A percentile compares a stretch with the other conserved stretches of the same genome.
Evolutionary conservation across 306 rosid species (phyloP).

Genomic region (Glycine tomentella): DNA sequence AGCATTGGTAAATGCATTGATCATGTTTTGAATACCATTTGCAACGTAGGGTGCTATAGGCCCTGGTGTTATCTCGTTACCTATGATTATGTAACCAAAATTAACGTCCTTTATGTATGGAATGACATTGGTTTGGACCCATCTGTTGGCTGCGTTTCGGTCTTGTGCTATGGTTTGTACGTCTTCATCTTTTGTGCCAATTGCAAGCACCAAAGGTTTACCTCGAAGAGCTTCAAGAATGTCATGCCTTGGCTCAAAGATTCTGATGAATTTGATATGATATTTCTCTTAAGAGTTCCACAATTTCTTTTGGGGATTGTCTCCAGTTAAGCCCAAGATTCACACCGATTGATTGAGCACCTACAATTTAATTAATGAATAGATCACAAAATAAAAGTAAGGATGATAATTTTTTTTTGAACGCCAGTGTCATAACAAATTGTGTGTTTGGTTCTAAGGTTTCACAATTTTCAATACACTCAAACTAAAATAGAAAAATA

Average conservation of each 20-base stretch:
- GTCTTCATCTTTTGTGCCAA: background rate
- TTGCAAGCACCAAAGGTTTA: background rate
- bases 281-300: background rate
- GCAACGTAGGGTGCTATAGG: background rate
- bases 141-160: background rate
- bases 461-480: too few species aligned
- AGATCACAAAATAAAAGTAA: too few species aligned
- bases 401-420: too few species aligned
- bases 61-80: background rate
- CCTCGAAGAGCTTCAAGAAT: conserved; percentile 46
- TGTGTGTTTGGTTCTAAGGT: too few species aligned
- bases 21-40: background rate
- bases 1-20: background rate
- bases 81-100: background rate
- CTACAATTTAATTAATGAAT: background rate
- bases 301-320: background rate
- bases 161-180: background rate
- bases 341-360: background rate
- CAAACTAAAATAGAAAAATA: too few species aligned
- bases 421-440: too few species aligned
- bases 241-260: conserved; percentile 27
- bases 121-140: background rate
- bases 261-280: too few species aligned
- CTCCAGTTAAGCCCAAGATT: background rate
- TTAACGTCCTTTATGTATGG: background rate